phyloP scores from a whole-genome alignment of 306 rosid genomes.

The Argentina anserina region DNA sequence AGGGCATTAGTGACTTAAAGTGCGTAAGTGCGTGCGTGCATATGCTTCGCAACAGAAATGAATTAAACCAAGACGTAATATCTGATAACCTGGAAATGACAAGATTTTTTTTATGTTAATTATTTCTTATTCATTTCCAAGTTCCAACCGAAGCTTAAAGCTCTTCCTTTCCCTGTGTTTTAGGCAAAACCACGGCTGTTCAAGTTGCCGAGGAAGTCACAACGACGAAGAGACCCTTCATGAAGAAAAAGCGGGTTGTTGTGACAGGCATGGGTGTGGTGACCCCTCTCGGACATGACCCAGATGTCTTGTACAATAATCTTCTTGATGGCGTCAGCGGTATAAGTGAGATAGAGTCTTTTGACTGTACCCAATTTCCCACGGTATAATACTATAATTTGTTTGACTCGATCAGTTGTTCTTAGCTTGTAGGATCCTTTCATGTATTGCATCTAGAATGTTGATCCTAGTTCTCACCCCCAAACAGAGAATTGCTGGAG shows the following conservation, averaged over 20 bases:
- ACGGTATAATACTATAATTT: conserved; percentile 48
- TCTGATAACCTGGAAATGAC: neutral
- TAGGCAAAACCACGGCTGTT: conserved; percentile 48
- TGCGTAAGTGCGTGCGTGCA: too few species aligned
- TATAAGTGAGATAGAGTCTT: conserved; percentile 65
- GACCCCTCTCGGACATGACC: conserved; percentile 74
- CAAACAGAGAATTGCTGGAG: conserved; percentile 74
- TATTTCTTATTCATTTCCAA: neutral
- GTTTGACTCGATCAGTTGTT: neutral
- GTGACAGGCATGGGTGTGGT: conserved; percentile 84
- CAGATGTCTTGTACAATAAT: conserved; percentile 68
- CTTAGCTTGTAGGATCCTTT: too few species aligned
- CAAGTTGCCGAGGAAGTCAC: conserved; percentile 44
- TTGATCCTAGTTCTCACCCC: neutral
- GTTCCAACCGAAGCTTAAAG: neutral
- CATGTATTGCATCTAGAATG: neutral
- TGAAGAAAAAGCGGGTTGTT: conserved; percentile 58
- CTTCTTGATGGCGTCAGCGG: conserved; percentile 76
- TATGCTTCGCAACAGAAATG: neutral
- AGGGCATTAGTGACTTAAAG: neutral
- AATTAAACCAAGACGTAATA: neutral
- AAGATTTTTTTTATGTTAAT: neutral
- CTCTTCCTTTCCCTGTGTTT: neutral
- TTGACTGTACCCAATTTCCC: conserved; percentile 67
- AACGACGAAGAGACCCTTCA: conserved; percentile 38